Base-by-base conservation (phyloP, 1,284 basidiomycete genomes). In the Rhizoctonia solani region DNA sequence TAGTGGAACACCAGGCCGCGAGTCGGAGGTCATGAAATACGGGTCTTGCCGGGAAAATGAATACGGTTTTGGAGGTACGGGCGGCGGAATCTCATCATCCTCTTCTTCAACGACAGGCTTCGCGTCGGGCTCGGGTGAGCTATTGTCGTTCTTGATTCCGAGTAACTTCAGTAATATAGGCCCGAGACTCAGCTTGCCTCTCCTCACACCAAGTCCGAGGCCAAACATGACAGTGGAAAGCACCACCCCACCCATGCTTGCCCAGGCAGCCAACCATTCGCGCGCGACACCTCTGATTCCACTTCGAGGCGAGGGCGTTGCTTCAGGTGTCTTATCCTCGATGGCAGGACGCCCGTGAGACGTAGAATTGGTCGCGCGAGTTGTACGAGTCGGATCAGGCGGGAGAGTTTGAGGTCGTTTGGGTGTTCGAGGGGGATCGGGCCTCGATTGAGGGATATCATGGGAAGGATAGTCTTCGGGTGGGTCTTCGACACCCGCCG, bases 401-500 rank as follows among this genome's bases (percentile, higher is more conserved):
- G 59, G 30, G 4, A 14, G 14, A 14, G 58, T 63, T 13, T 54
- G 44, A 9, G 67, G 37, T 27, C 42, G 67, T 46, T 32, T 30
- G 21, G 54, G 70, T 34, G 72, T 72, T 54, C 56, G 23, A 70
- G 47, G 41, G 23, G 21, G 49, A 46, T 32, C 42, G 66, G 42
- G 47, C 46, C 46, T n/a, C 42, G 56, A 19, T 37, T 44, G 27
- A 47, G 41, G 19, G 16, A 61, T 50, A 5, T 29, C 29, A 21
- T 39, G 21, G 11, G 54, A 13, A 9, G 41, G 56, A 21, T 54
- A 34, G 4, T 65, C 29, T 41, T n/a, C 9, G 29, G 25, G 42
- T 29, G 61, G 47, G 23, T 54, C 70, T 13, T 74, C 68, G 13
- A 37, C 59, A 49, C 56, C 41, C 74, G 55, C 80, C 81, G 49